Evolutionary conservation across 2,329 filamentous ascomycete genomes (phyloP).

Genomic region (Pleurostoma richardsiae): DNA sequence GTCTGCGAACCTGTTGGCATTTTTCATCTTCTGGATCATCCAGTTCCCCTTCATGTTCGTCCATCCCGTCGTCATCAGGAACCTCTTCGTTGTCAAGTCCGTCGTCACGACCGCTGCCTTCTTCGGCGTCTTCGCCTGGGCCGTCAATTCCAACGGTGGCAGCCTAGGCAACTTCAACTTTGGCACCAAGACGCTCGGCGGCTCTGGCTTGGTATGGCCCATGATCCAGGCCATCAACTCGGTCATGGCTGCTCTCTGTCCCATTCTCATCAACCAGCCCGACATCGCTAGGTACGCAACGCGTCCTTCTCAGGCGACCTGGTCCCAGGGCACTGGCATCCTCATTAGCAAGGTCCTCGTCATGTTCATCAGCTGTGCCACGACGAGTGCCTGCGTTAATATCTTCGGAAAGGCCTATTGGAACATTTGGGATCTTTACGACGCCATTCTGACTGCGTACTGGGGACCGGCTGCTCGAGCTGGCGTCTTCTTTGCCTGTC

Average conservation of each 20-base stretch:
- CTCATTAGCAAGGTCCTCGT: constrained; percentile 30
- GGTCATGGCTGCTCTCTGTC: constrained; percentile 6
- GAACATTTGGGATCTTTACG: constrained; percentile 39
- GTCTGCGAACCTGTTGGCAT: constrained; percentile 43
- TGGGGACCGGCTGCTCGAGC: constrained; percentile 29
- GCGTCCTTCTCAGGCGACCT: constrained; percentile 16
- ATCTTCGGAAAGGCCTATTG: constrained; percentile 30
- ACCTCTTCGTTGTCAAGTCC: constrained; percentile 36
- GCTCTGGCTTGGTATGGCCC: constrained; percentile 7
- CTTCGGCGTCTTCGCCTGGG: neutral
- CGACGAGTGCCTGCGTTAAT: constrained; percentile 27
- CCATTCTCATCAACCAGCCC: constrained; percentile 28
- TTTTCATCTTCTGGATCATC: constrained; percentile 50
- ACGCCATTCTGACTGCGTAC: constrained; percentile 29
- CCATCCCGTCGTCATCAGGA: constrained; percentile 41
- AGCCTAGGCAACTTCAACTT: neutral
- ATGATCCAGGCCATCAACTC: constrained; percentile 11
- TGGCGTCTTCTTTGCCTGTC: constrained; percentile 29
- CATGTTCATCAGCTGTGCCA: constrained; percentile 31
- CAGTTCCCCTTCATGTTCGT: constrained; percentile 43
- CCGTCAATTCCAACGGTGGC: neutral
- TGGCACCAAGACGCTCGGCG: neutral
- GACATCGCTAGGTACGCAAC: constrained; percentile 31
- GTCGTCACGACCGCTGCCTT: constrained; percentile 36
- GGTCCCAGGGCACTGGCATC: constrained; percentile 25